Percentiles rank a stretch among this genome's conserved stretches.
These are phyloP conservation scores for Fusarium citri DNA, from an alignment of 2,329 filamentous ascomycete species.

Conservation along the genomic window DNA sequence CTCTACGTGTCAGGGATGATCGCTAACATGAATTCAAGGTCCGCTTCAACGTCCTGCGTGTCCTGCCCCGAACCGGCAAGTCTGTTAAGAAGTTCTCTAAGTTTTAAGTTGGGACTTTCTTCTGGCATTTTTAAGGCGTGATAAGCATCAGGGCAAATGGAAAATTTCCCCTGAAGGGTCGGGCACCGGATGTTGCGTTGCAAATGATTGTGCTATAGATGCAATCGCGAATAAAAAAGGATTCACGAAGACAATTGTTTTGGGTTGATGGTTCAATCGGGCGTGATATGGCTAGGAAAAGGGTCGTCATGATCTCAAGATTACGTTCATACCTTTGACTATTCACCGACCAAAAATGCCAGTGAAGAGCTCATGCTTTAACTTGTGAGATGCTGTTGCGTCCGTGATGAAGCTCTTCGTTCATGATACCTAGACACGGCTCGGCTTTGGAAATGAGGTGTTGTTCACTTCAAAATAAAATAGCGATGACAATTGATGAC, in stretches of 20 bases:
- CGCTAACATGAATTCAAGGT: constrained; percentile 67
- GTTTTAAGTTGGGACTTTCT: constrained; percentile 78
- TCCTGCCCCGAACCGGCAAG: constrained; percentile 97
- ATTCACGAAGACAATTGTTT: constrained; percentile 55
- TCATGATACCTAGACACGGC: constrained; percentile 2
- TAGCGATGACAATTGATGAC: constrained; percentile 13
- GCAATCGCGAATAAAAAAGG: constrained; percentile 59
- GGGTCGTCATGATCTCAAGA: constrained; percentile 47
- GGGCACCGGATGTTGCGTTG: constrained; percentile 57
- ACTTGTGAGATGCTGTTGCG: constrained; percentile 5
- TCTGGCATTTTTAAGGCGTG: constrained; percentile 69
- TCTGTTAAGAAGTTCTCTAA: constrained; percentile 97
- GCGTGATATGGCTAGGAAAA: constrained; percentile 48
- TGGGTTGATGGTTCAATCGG: constrained; percentile 47
- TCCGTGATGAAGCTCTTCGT: constrained; percentile 6
- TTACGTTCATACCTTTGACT: constrained; percentile 48
- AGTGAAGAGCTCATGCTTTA: constrained; percentile 7
- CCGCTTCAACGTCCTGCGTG: constrained; percentile 99
- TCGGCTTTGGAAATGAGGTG: background rate
- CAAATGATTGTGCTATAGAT: constrained; percentile 60
- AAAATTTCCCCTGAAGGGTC: constrained; percentile 54
- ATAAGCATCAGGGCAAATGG: constrained; percentile 58
- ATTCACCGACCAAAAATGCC: constrained; percentile 42
- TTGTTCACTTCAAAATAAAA: background rate
- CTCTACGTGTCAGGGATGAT: background rate